These are phyloP conservation scores for Cryptococcus hybrid DNA, from an alignment of 1,284 basidiomycete genomes.

Conservation along the genomic window DNA sequence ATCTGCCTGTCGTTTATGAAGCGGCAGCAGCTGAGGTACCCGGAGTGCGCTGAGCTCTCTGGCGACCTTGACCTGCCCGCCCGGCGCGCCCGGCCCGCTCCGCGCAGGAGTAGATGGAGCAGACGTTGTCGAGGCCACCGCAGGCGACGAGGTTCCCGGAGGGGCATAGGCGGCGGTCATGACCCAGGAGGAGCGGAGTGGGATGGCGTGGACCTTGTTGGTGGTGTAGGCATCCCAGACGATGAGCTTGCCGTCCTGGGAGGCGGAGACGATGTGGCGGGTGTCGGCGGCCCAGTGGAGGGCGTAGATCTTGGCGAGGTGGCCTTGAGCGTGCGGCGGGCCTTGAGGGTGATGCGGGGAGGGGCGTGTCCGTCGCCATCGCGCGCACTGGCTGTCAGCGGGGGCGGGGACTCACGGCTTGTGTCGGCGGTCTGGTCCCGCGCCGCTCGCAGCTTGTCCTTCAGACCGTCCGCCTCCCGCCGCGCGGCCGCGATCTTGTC, in stretches of 20 bases:
- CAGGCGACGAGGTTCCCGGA: conserved; percentile 97
- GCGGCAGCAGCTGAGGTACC: conserved; percentile 95
- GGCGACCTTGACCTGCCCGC: conserved; percentile 54
- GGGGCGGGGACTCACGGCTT: conserved; percentile 65
- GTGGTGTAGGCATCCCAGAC: conserved; percentile 99
- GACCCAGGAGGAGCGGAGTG: conserved; percentile 96
- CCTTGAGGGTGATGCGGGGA: conserved; percentile 92
- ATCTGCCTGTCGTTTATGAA: conserved; percentile 99
- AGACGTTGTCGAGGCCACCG: conserved; percentile 98
- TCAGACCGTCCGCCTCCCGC: conserved; percentile 80
- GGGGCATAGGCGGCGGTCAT: conserved; percentile 99
- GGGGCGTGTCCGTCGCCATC: conserved; percentile 94
- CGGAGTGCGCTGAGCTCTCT: conserved; percentile 95
- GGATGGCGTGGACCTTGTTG: conserved; percentile 99
- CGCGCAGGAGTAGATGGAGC: conserved; percentile 89
- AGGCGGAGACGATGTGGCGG: conserved; percentile 95
- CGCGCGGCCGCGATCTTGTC: conserved; percentile 93
- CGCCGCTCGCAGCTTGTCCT: conserved; percentile 27
- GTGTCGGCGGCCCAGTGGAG: conserved; percentile 99
- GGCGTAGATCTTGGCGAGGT: conserved; percentile 98
- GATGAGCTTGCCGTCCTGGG: conserved; percentile 98
- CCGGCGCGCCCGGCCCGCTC: conserved; percentile 34
- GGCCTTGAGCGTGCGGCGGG: conserved; percentile 89
- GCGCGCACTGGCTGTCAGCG: conserved; percentile 65
- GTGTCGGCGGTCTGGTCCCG: conserved; percentile 85